These are phyloP conservation scores for Fusarium decemcellulare DNA, from an alignment of 2,329 filamentous ascomycete species.

Conservation along the genomic window DNA sequence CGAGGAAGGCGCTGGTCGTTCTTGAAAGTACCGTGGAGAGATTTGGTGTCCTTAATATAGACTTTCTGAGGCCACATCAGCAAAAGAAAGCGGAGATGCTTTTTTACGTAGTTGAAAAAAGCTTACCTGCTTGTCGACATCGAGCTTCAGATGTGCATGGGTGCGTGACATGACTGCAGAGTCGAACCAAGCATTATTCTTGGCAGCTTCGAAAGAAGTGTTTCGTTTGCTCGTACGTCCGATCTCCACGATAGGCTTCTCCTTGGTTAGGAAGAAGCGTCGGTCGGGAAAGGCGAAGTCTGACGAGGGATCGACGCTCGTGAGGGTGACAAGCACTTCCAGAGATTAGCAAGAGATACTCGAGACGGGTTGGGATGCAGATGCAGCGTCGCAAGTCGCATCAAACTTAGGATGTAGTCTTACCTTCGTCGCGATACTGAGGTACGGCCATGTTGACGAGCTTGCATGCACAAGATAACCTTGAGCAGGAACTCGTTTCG, in stretches of 20 bases:
- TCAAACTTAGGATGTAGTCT: constrained; percentile 2
- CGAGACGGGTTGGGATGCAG: neutral
- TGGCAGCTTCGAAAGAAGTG: constrained; percentile 49
- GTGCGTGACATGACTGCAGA: constrained; percentile 79
- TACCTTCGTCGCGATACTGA: constrained; percentile 47
- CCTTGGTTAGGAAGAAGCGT: constrained; percentile 50
- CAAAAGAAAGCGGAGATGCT: neutral
- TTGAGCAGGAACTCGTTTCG: constrained; percentile 2
- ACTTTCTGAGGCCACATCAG: constrained; percentile 56
- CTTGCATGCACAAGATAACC: neutral
- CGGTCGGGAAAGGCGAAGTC: constrained; percentile 45
- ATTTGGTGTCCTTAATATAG: constrained; percentile 61
- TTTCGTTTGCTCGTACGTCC: constrained; percentile 62
- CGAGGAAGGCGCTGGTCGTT: constrained; percentile 51
- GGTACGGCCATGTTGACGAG: constrained; percentile 39
- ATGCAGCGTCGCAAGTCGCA: neutral
- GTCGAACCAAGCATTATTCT: constrained; percentile 77
- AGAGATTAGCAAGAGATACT: constrained; percentile 26
- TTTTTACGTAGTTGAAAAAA: neutral
- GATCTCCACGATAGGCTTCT: constrained; percentile 51
- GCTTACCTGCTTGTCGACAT: constrained; percentile 61
- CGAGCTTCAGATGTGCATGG: constrained; percentile 70
- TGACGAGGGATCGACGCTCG: constrained; percentile 37
- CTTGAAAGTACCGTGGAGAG: constrained; percentile 68
- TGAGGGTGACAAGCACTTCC: constrained; percentile 51